These are phyloP conservation scores for Bruguiera hainesii DNA, from an alignment of 441 rosid species.

Conservation along the genomic window DNA sequence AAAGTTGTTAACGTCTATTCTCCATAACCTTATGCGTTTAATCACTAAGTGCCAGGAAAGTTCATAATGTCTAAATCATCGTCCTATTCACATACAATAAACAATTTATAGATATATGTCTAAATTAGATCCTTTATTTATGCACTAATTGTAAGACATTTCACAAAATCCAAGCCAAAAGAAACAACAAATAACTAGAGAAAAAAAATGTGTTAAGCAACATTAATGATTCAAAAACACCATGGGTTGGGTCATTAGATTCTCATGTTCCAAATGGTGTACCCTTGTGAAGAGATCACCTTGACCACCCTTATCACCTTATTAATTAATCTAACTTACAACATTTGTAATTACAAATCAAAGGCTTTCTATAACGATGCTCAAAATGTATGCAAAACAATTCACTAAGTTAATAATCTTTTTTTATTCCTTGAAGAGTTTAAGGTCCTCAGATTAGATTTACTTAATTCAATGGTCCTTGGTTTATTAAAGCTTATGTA, in stretches of 20 bases:
- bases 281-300: constrained; percentile 46
- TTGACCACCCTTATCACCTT: constrained; percentile 56
- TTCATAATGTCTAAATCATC: too few relatives aligned
- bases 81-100: too few relatives aligned
- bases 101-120: too few relatives aligned
- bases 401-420: constrained; percentile 37
- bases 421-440: constrained; percentile 44
- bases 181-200: constrained; percentile 7
- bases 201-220: constrained; percentile 16
- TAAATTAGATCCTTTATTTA: too few relatives aligned
- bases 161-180: not conserved
- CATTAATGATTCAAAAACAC: constrained; percentile 36
- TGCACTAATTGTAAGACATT: too few relatives aligned
- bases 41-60: too few relatives aligned
- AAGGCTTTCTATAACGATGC: constrained; percentile 42
- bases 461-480: constrained; percentile 30
- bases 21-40: too few relatives aligned
- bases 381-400: constrained; percentile 40
- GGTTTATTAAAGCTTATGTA: constrained; percentile 72
- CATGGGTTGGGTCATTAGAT: constrained; percentile 55
- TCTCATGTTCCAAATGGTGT: constrained; percentile 59
- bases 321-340: constrained; percentile 36
- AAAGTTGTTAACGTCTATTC: too few relatives aligned
- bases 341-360: constrained; percentile 40
- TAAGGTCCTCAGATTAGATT: constrained; percentile 21